Evolutionary conservation across 75 land plant genomes (phyloP), one percentile per base, ranked within the genome.

Genomic region (Pinus tabuliformis): DNA sequence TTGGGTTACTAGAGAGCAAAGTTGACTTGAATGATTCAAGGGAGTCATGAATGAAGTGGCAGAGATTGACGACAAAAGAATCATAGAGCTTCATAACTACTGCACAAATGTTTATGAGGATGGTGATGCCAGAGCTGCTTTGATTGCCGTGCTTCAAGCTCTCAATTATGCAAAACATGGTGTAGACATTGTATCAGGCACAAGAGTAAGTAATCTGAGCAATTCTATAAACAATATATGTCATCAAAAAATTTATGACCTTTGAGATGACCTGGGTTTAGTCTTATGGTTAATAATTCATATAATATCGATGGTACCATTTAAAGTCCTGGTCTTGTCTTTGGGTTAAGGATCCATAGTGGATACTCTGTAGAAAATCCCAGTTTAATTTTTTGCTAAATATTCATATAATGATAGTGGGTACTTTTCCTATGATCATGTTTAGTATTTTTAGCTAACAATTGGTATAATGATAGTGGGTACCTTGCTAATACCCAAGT

Each of bases 1-100:
- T 74, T 94, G 97, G 97, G 95, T 94, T 54, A 94, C 97, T 3
- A 81, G 97, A 75, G 95, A 94, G 73, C 95, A 94, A 82, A 95
- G 95, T 0, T 92, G 91, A 11, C 92, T 94, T 26, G 26, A 26
- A 26, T 94, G 97, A 95, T 94, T 94, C 76, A 89, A 86, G 75
- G 95, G 95, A n/a, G 90, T 94, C 17, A 94, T 94, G 97, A 86
- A 94, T 75, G 97, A 94, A 80, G 84, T 90, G 54, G 90, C 95
- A 52, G 92, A 91, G 58, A 49, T 57, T 22, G 87, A 86, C 49
- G 77, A 77, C 59, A 83, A 80, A 71, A 85, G 75, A 80, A 78
- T 77, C 83, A 86, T 71, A 79, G 82, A 79, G 84, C 70, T 85
- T 56, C 86, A 85, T 52, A 85, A 85, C 77, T 70, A 85, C 74